Evolutionary conservation across 2,329 filamentous ascomycete genomes (phyloP).

Genomic region (Albophoma yamanashiensis): DNA sequence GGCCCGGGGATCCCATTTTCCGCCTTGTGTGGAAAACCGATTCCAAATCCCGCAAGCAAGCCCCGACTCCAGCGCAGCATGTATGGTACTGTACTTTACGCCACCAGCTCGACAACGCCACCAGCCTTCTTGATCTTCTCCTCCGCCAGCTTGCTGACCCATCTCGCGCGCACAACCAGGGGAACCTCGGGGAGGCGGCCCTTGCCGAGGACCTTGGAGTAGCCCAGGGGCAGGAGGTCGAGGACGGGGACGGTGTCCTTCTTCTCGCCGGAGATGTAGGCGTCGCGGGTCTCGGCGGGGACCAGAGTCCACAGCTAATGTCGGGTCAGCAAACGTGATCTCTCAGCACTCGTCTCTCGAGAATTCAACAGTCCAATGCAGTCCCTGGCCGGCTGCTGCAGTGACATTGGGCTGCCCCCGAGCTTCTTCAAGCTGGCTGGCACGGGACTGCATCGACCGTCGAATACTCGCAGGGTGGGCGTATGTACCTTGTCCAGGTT

Average conservation of each 20-base stretch:
- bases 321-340: conserved; percentile 15
- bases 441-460: neutral
- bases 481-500: conserved; percentile 87
- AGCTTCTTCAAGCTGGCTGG: neutral
- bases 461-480: neutral
- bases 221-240: conserved; percentile 93
- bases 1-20: conserved; percentile 4
- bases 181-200: conserved; percentile 89
- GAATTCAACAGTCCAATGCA: neutral
- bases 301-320: conserved; percentile 86
- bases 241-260: conserved; percentile 92
- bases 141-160: conserved; percentile 93
- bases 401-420: neutral
- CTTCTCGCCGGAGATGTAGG: conserved; percentile 73
- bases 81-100: conserved; percentile 38
- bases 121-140: conserved; percentile 98
- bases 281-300: conserved; percentile 82
- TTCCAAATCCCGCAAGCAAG: conserved; percentile 7
- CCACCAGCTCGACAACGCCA: conserved; percentile 90
- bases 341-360: neutral
- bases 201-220: conserved; percentile 98
- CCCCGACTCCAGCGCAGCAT: neutral
- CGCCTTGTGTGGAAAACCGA: conserved; percentile 5
- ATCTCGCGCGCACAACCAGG: conserved; percentile 87
- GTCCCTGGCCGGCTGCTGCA: neutral